phyloP scores from a whole-genome alignment of 1,139 yeast species.

The Meyerozyma carpophila region DNA sequence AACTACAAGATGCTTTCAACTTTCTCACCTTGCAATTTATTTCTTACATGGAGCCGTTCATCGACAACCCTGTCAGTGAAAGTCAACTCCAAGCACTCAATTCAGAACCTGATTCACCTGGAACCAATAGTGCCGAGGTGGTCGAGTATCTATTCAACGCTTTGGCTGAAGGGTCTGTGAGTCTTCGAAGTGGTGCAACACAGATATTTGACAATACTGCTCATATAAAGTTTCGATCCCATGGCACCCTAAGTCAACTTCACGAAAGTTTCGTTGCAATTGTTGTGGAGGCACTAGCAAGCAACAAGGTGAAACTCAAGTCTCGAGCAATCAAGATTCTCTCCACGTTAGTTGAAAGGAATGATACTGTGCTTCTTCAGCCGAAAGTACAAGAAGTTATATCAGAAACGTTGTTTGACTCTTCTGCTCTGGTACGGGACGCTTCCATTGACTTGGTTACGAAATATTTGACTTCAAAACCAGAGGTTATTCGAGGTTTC shows the following conservation, averaged over 20 bases:
- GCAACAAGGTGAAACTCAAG: conserved; percentile 54
- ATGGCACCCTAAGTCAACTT: conserved; percentile 17
- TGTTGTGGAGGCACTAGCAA: conserved; percentile 44
- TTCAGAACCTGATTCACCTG: neutral
- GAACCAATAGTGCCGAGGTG: conserved; percentile 5
- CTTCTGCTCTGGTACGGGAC: conserved; percentile 69
- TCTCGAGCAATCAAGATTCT: conserved; percentile 62
- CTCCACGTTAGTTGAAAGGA: conserved; percentile 38
- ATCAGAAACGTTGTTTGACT: conserved; percentile 47
- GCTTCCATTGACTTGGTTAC: conserved; percentile 67
- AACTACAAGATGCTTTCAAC: neutral
- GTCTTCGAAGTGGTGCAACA: neutral
- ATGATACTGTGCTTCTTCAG: conserved; percentile 43
- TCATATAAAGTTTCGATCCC: conserved; percentile 13
- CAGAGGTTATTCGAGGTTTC: conserved; percentile 42
- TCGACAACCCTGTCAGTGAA: neutral
- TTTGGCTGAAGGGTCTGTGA: neutral
- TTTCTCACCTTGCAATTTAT: neutral
- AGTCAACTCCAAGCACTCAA: neutral
- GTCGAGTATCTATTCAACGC: conserved; percentile 3
- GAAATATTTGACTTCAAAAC: conserved; percentile 41
- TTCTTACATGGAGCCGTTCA: neutral
- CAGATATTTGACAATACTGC: neutral
- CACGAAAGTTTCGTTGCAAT: conserved; percentile 52
- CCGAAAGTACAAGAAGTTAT: conserved; percentile 50